Base-by-base conservation (phyloP, 148 eudicot genomes). In the Camellia sinensis region DNA sequence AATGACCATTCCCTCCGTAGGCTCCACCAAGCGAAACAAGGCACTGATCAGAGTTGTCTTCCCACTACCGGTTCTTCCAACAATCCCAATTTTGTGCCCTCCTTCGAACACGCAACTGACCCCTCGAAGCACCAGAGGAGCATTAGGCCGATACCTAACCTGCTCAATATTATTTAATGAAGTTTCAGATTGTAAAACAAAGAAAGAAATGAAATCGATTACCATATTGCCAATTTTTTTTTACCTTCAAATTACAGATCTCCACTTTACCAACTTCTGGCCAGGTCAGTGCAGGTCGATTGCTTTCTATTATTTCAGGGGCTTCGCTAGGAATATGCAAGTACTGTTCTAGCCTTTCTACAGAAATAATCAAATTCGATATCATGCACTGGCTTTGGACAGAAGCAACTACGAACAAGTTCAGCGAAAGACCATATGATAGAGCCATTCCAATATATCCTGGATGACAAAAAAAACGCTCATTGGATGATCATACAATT, bases 301-400 rank as follows among this genome's bases (percentile, higher is more conserved):
- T 64, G 7, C n/a, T 11, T 64, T 64, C 67, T 64, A 64, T 64
- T 22, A 64, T 11, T 21, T 64, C 67, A n/a, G 67, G 67, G 40
- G 67, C 67, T 64, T 64, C 67, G 11, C 67, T 64, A 6, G 67
- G 29, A n/a, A 64, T 64, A 6, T 64, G 67, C 67, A 64, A 18
- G 40, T 64, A 22, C 29, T 22, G 29, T 22, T 22, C 29, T 22
- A 22, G 29, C 29, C 29, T 22, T 22, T 22, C 29, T 6, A 64
- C 40, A 4, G 67, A 64, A 4, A 64, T 64, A 11, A 21, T n/a
- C 7, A 6, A 6, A 64, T 64, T 64, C n/a, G 29, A 22, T 3
- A 21, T 3, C 29, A 22, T n/a, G 67, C 67, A 64, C 67, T 64
- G 67, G 40, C 6, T 3, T n/a, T 64, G 40, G 10, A 64, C 40